Evolutionary conservation across 2,329 filamentous ascomycete genomes (phyloP), one percentile per base, ranked within the genome.

Genomic region (Xylariaceae sp.): DNA sequence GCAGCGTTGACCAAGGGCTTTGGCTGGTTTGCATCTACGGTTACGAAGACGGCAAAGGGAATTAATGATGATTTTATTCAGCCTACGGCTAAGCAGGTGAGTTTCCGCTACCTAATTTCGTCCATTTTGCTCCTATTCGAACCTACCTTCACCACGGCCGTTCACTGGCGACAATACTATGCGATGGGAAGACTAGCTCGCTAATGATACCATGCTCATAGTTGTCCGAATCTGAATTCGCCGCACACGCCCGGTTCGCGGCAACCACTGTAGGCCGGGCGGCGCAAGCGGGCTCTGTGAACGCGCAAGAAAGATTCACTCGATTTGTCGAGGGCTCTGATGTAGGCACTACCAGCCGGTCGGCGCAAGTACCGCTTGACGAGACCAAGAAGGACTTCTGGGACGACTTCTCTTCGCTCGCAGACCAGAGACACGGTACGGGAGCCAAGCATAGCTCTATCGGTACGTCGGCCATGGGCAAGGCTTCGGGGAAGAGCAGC

Each of bases 11-110:
- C 87, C 34, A 97, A 96, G 75, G 90, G 93, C 0, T 95, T 97
- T 69, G 93, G 93, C 7, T 97, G 94, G 92, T 91, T 97, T 70
- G 84, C 91, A 15, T 88, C 85, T 39, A 92, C 90, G 10, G 91
- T 97, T 48, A 87, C 86, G 30, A 96, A 94, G 80, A 89, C 90
- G 65, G 94, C 92, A 44, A 95, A 96, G 79, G 90, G 85, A 13
- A 88, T 97, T 23, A 96, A 97, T 73, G 88, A 94, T 66, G 85
- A 88, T 39, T 97, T 91, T 76, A 90, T 99, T 56, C 92, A 96
- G 75, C 94, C 94, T 8, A 94, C 92, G 34, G 91, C 94, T 62
- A 89, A 90, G 71, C 89, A 92, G 84, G 89, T 92, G 80, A 62
- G 80, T 69, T 48, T 11, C 52, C 18, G 10, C 52, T 47, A 39